A percentile compares a stretch with the other conserved stretches of the same genome.
Evolutionary conservation across 176 grass and related monocot genomes (phyloP).

Genomic region (Pharus latifolius): DNA sequence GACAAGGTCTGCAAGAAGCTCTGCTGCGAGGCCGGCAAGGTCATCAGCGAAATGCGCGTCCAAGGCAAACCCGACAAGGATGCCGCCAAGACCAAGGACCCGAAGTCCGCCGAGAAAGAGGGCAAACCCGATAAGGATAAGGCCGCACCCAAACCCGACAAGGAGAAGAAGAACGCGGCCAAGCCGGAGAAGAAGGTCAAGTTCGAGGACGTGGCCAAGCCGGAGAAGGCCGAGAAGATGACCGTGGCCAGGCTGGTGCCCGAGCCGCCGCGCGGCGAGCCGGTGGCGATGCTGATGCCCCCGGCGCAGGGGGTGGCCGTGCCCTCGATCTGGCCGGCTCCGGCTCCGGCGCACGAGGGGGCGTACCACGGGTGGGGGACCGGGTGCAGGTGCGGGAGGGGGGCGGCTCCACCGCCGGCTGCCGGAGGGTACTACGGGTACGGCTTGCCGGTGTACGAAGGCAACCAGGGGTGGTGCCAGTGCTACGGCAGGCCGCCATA

Average conservation of each 20-base stretch:
- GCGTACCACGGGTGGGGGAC: neutral
- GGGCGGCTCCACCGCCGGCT: neutral
- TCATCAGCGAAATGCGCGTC: constrained; percentile 62
- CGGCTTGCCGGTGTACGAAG: constrained; percentile 39
- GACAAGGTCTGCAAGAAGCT: constrained; percentile 47
- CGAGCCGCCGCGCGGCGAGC: constrained; percentile 16
- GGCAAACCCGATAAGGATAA: constrained; percentile 15
- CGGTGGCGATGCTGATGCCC: neutral
- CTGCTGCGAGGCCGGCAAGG: constrained; percentile 38
- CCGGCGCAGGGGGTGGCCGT: constrained; percentile 31
- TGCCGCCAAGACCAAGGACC: constrained; percentile 3
- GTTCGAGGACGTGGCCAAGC: neutral
- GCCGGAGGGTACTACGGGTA: constrained; percentile 28
- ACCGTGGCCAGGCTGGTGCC: constrained; percentile 9
- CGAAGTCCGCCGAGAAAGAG: too few species aligned
- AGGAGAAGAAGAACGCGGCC: constrained; percentile 7
- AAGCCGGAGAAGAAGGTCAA: constrained; percentile 14
- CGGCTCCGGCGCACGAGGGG: neutral
- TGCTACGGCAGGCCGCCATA: constrained; percentile 36
- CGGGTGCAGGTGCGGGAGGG: constrained; percentile 31
- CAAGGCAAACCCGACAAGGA: constrained; percentile 24
- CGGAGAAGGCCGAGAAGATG: constrained; percentile 17
- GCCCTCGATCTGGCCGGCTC: constrained; percentile 49
- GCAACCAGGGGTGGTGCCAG: constrained; percentile 39
- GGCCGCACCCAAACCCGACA: constrained; percentile 7